These are phyloP conservation scores for Pleurotus sapidus DNA, from an alignment of 768 basidiomycete species.

Conservation along the genomic window DNA sequence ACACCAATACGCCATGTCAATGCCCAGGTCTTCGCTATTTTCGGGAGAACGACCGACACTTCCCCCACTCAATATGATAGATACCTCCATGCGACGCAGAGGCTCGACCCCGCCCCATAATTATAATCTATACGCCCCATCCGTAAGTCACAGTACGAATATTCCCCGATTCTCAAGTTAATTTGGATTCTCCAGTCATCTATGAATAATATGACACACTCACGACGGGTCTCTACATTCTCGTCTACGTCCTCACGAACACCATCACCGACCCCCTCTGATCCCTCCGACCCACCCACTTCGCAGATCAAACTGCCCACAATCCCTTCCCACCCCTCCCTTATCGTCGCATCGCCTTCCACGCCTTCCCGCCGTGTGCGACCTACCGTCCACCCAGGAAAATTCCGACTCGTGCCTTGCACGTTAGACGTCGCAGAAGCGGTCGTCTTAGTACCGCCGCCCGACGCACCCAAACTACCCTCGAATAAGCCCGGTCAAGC, in stretches of 20 bases:
- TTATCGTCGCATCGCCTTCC: conserved; percentile 13
- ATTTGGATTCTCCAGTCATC: conserved; percentile 14
- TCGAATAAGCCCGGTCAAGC: conserved; percentile 24
- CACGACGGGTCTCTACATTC: conserved; percentile 33
- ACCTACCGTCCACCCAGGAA: conserved; percentile 5
- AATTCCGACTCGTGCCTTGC: conserved; percentile 45
- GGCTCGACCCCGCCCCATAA: neutral
- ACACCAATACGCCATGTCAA: neutral
- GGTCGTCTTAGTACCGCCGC: conserved; percentile 41
- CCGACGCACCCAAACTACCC: conserved; percentile 19
- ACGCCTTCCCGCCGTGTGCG: conserved; percentile 9
- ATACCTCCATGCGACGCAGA: neutral
- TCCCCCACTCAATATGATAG: conserved; percentile 5
- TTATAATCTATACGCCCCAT: conserved; percentile 3
- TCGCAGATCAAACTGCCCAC: conserved; percentile 14
- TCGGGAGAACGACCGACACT: conserved; percentile 5
- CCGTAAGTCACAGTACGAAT: neutral
- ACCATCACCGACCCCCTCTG: conserved; percentile 29
- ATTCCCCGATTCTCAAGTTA: conserved; percentile 8
- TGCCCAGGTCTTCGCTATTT: neutral
- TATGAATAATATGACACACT: conserved; percentile 16
- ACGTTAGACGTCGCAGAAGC: conserved; percentile 53
- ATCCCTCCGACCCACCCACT: neutral
- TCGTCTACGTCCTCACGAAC: conserved; percentile 38
- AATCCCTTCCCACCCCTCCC: conserved; percentile 16